Conservation (phyloP, 352 stramenopile genomes). For the Phytophthora sansomeana region DNA sequence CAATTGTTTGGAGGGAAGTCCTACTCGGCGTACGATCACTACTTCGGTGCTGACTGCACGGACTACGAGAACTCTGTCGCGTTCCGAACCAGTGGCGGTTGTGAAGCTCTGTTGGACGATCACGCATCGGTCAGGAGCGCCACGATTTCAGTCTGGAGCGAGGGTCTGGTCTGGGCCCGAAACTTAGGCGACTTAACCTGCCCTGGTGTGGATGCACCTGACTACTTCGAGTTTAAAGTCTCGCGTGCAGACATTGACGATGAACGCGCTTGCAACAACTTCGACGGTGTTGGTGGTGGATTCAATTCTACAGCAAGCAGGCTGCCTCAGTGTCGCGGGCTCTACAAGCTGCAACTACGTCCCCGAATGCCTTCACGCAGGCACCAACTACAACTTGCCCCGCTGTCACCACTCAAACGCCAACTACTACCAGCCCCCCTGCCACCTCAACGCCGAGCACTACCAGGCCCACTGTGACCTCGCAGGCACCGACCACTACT, state of each 20-base stretch:
- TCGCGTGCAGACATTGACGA: constrained; percentile 2
- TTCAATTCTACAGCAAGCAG: constrained; percentile 9
- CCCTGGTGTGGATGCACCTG: background rate
- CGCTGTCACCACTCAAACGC: too few relatives aligned
- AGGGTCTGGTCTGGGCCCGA: background rate
- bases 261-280: background rate
- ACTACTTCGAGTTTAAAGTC: constrained; percentile 15
- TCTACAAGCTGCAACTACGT: too few relatives aligned
- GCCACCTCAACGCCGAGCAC: too few relatives aligned
- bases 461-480: too few relatives aligned
- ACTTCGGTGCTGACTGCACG: constrained; percentile 4
- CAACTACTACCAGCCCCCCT: too few relatives aligned
- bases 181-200: constrained; percentile 7
- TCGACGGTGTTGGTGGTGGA: background rate
- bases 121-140: constrained; percentile 11
- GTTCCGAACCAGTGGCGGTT: constrained; percentile 7
- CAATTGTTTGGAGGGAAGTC: background rate
- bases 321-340: too few relatives aligned
- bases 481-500: too few relatives aligned
- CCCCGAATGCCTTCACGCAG: too few relatives aligned
- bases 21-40: constrained; percentile 11
- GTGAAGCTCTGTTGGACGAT: constrained; percentile 1
- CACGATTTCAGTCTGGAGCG: constrained; percentile 4
- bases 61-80: constrained; percentile 17
- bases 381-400: too few relatives aligned